These are phyloP conservation scores for Thermoascus crustaceus DNA, from an alignment of 2,329 filamentous ascomycete species.

Conservation along the genomic window DNA sequence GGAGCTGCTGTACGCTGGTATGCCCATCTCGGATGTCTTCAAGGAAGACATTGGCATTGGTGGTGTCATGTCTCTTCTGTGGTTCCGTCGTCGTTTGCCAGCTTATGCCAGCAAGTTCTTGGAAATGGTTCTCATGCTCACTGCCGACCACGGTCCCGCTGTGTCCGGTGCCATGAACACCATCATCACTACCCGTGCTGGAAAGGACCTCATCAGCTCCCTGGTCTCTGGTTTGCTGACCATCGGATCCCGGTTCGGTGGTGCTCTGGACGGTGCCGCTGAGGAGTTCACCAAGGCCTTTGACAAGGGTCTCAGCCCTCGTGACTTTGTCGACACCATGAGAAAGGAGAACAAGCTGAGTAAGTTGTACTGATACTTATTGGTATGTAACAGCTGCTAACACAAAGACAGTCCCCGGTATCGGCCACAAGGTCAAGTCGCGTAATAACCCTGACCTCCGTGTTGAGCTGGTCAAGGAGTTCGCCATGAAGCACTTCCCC, in stretches of 20 bases:
- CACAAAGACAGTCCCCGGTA: slow-evolving; percentile 66
- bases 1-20: slow-evolving; percentile 95
- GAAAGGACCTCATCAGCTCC: slow-evolving; percentile 95
- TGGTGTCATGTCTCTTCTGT: slow-evolving; percentile 98
- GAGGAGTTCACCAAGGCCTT: slow-evolving; percentile 98
- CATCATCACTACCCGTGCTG: slow-evolving; percentile 98
- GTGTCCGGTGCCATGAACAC: slow-evolving; percentile 99
- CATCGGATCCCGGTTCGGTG: slow-evolving; percentile 96
- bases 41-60: slow-evolving; percentile 97
- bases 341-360: slow-evolving; percentile 99
- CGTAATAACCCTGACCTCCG: slow-evolving; percentile 99
- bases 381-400: slow-evolving; percentile 5
- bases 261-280: slow-evolving; percentile 92
- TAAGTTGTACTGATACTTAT: slow-evolving; percentile 32
- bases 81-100: slow-evolving; percentile 97
- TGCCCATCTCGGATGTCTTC: slow-evolving; percentile 99
- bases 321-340: slow-evolving; percentile 98
- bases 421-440: slow-evolving; percentile 98
- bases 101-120: slow-evolving; percentile 97
- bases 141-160: slow-evolving; percentile 95
- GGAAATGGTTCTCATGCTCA: slow-evolving; percentile 99
- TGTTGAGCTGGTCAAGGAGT: slow-evolving; percentile 99
- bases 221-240: slow-evolving; percentile 95
- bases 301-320: slow-evolving; percentile 94
- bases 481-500: slow-evolving; percentile 94